phyloP scores from a whole-genome alignment of 1,139 yeast species.

The Meyerozyma sp. region DNA sequence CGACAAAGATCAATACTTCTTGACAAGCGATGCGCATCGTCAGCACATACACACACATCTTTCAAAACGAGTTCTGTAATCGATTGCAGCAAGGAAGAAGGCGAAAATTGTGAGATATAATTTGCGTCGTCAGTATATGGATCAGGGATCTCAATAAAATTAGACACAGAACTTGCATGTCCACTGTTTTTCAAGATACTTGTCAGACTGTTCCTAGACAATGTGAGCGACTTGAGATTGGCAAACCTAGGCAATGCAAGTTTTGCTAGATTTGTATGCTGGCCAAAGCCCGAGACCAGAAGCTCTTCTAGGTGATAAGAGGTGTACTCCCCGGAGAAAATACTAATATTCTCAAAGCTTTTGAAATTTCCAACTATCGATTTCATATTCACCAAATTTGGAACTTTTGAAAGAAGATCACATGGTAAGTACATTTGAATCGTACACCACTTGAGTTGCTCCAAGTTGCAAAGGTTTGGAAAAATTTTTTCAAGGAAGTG shows the following conservation, averaged over 20 bases:
- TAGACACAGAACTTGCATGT: constrained; percentile 8
- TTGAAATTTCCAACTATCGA: constrained; percentile 17
- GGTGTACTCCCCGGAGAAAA: background rate
- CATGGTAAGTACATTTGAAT: constrained; percentile 11
- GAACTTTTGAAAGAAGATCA: constrained; percentile 10
- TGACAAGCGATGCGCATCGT: constrained; percentile 8
- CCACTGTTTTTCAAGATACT: constrained; percentile 3
- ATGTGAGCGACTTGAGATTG: constrained; percentile 12
- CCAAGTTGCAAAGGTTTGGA: constrained; percentile 16
- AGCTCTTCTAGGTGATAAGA: constrained; percentile 11
- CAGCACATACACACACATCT: constrained; percentile 11
- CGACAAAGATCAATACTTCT: background rate
- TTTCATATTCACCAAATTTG: constrained; percentile 8
- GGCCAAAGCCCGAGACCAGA: constrained; percentile 16
- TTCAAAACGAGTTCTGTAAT: constrained; percentile 12
- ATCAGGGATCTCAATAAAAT: constrained; percentile 11
- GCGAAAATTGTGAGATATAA: constrained; percentile 1
- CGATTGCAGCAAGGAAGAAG: constrained; percentile 4
- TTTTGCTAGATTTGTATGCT: constrained; percentile 8
- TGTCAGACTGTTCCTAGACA: constrained; percentile 7
- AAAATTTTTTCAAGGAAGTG: constrained; percentile 12
- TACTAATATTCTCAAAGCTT: constrained; percentile 9
- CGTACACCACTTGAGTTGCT: constrained; percentile 19
- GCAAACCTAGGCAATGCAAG: constrained; percentile 12
- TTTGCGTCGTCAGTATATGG: constrained; percentile 9